Percentiles rank a stretch among this genome's conserved stretches.
These are phyloP conservation scores for Pholiota molesta DNA, from an alignment of 768 basidiomycete species.

Conservation along the genomic window DNA sequence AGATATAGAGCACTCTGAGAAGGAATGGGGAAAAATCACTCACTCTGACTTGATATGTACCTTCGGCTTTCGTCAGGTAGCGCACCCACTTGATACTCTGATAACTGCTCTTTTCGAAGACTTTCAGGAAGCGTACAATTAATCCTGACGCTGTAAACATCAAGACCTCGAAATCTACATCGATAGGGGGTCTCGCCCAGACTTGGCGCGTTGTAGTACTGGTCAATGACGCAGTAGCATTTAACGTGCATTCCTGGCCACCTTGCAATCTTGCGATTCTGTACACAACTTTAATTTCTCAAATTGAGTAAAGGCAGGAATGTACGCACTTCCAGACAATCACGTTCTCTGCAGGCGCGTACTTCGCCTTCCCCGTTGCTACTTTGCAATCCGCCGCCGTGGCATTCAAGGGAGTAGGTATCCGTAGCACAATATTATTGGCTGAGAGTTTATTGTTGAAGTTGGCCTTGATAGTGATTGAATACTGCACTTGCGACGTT, in stretches of 20 bases:
- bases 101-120: constrained; percentile 95
- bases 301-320: background rate
- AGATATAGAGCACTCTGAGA: background rate
- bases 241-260: constrained; percentile 86
- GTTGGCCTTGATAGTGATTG: constrained; percentile 83
- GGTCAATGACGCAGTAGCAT: constrained; percentile 81
- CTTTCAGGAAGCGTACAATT: constrained; percentile 95
- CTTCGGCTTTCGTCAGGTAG: constrained; percentile 92
- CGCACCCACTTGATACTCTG: constrained; percentile 96
- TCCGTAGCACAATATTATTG: constrained; percentile 87
- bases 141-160: constrained; percentile 98
- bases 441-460: constrained; percentile 93
- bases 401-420: constrained; percentile 96
- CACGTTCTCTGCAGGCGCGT: constrained; percentile 93
- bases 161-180: constrained; percentile 97
- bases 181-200: constrained; percentile 97
- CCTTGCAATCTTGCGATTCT: constrained; percentile 94
- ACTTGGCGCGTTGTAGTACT: constrained; percentile 91
- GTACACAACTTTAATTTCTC: background rate
- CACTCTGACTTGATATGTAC: constrained; percentile 92
- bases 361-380: constrained; percentile 93
- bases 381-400: constrained; percentile 93
- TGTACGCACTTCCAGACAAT: constrained; percentile 94
- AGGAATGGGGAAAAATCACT: constrained; percentile 32
- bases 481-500: constrained; percentile 89